Evolutionary conservation across 2,329 filamentous ascomycete species (phyloP), one percentile per base, ranked within the genome.

Genomic region (Beauveria caledonica): DNA sequence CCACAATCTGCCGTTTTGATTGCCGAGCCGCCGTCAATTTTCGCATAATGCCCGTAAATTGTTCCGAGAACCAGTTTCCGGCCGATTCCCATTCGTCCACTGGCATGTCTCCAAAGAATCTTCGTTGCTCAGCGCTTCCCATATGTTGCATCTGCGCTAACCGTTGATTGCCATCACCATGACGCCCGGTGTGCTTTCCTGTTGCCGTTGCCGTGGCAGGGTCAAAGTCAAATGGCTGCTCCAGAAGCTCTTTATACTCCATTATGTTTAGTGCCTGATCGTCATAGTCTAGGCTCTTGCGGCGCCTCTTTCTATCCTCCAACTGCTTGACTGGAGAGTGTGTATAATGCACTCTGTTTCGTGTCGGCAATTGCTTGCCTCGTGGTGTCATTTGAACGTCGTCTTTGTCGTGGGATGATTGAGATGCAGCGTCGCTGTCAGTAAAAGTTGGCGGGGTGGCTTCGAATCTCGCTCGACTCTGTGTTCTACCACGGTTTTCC

Each of bases 21-120:
- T 75, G 75, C 10, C 83, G 76, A 21, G 78, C 75, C 55, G 77
- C 73, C 62, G 76, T 77, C 63, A 85, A 68, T 57, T 71, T 73
- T 62, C 75, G 70, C 68, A 84, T 76, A 46, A 85, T 70, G 3
- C 73, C 72, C 8, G 76, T 71, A 63, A 86, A 85, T 63, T 78
- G 79, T 48, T 77, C 76, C 23, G 83, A 72, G 60, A 86, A 83
- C 83, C 83, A 86, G 64, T 85, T 81, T 5, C 83, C 83, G 1
- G 81, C 77, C 15, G 77, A 73, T 64, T 86, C 82, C 83, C 83
- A 86, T 58, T 85, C 83, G 17, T 76, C 72, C 15, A 84, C 73
- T 1, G 78, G 70, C 76, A 85, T 80, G 57, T 75, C 75, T 3
- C 74, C 75, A 66, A 85, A 84, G 58, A 85, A 79, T 1, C 75